Conservation (phyloP, 1,284 basidiomycete species). For the Leccinum griseonigrum region DNA sequence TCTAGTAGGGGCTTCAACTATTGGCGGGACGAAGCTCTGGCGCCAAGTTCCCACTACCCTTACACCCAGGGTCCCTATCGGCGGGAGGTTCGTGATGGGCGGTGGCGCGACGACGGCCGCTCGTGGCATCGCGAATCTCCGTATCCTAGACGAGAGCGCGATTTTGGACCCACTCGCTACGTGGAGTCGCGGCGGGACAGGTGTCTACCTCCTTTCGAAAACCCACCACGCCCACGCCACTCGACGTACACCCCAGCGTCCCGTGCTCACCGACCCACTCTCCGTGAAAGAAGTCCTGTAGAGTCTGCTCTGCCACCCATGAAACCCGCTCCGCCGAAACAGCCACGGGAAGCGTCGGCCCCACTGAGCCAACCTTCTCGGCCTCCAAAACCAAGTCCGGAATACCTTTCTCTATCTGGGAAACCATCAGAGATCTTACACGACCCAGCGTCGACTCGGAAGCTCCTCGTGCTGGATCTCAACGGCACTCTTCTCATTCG, state of each 20-base stretch:
- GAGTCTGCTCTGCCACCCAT: neutral
- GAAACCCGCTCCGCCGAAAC: neutral
- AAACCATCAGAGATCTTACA: constrained; percentile 35
- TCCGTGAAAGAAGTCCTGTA: constrained; percentile 9
- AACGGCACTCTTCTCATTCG: constrained; percentile 82
- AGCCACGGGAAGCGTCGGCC: constrained; percentile 5
- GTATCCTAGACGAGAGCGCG: constrained; percentile 6
- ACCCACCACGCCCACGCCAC: constrained; percentile 8
- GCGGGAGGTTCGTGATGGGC: constrained; percentile 8
- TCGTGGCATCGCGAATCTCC: constrained; percentile 11
- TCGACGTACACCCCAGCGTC: constrained; percentile 11
- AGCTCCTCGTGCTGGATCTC: constrained; percentile 78
- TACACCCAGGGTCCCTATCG: constrained; percentile 3
- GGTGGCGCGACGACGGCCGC: constrained; percentile 11
- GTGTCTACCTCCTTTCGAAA: constrained; percentile 2
- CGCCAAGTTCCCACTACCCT: constrained; percentile 4
- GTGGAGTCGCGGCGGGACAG: constrained; percentile 7
- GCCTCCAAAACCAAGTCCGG: constrained; percentile 30
- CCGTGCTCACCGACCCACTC: constrained; percentile 3
- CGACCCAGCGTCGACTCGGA: constrained; percentile 43
- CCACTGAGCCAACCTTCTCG: constrained; percentile 3
- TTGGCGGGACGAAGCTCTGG: constrained; percentile 20
- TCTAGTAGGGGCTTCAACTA: constrained; percentile 19
- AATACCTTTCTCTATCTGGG: constrained; percentile 39
- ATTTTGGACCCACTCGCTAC: constrained; percentile 8